These are phyloP conservation scores for Paulownia fortunei DNA, from an alignment of 257 asterid species.

Conservation along the genomic window DNA sequence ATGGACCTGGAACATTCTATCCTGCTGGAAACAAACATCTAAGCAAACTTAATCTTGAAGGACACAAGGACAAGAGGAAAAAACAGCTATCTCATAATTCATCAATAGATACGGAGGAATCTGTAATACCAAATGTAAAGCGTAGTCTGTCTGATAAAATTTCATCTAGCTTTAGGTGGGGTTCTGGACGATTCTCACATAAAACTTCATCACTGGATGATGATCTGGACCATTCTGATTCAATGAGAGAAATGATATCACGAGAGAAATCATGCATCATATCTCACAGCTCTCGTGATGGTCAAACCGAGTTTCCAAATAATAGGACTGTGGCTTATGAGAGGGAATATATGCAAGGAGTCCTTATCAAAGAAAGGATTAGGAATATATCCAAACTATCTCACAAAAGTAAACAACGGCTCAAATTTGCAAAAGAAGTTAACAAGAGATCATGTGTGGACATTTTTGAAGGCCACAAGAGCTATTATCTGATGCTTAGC, in stretches of 20 bases:
- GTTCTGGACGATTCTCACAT: slow-evolving; percentile 51
- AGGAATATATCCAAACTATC: slow-evolving; percentile 54
- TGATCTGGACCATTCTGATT: slow-evolving; percentile 43
- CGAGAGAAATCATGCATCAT: slow-evolving; percentile 48
- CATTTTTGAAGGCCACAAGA: slow-evolving; percentile 67
- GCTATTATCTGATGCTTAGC: slow-evolving; percentile 88
- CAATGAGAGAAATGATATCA: slow-evolving; percentile 43
- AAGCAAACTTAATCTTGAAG: slow-evolving; percentile 48
- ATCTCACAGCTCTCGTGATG: slow-evolving; percentile 57
- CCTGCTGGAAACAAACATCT: slow-evolving; percentile 66
- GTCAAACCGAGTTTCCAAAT: slow-evolving; percentile 52
- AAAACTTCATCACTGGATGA: slow-evolving; percentile 46
- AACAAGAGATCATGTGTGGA: slow-evolving; percentile 53
- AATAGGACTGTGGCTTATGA: slow-evolving; percentile 62
- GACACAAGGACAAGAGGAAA: slow-evolving; percentile 48
- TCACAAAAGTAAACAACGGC: slow-evolving; percentile 54
- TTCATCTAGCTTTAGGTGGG: slow-evolving; percentile 54
- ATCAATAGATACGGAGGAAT: slow-evolving; percentile 48
- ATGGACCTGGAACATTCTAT: slow-evolving; percentile 88
- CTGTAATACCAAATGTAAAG: slow-evolving; percentile 48
- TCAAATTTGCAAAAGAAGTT: slow-evolving; percentile 65
- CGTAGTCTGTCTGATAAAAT: slow-evolving; percentile 69
- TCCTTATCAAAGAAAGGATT: slow-evolving; percentile 77
- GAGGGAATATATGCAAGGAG: slow-evolving; percentile 99
- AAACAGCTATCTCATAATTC: slow-evolving; percentile 47